Evolutionary conservation across 768 basidiomycete genomes (phyloP).

Genomic region (Mycena epipterygia): DNA sequence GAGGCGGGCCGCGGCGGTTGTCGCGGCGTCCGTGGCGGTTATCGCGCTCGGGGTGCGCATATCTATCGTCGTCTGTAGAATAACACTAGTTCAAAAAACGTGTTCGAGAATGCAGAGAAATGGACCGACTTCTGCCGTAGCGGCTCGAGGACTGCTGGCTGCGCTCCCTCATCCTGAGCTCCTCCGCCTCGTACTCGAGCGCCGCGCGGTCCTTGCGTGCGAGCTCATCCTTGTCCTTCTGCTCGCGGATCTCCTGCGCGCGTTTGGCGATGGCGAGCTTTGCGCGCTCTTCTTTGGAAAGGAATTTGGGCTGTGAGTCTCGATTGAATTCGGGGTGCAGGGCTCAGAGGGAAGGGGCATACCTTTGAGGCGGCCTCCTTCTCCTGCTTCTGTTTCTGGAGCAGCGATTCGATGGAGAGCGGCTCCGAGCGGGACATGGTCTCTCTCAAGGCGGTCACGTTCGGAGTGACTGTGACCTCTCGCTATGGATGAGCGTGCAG

Average conservation of each 20-base stretch:
- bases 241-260: conserved; percentile 82
- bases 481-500: conserved; percentile 14
- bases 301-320: conserved; percentile 85
- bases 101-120: conserved; percentile 30
- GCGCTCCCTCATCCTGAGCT: conserved; percentile 67
- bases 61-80: conserved; percentile 66
- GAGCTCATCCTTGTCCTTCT: conserved; percentile 76
- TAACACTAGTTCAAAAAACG: conserved; percentile 30
- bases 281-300: conserved; percentile 93
- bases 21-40: conserved; percentile 53
- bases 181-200: conserved; percentile 84
- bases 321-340: conserved; percentile 26
- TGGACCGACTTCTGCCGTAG: conserved; percentile 55
- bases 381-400: conserved; percentile 90
- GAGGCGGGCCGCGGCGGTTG: conserved; percentile 44
- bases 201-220: conserved; percentile 72
- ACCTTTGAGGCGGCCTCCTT: conserved; percentile 94
- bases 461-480: neutral
- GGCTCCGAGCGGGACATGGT: conserved; percentile 75
- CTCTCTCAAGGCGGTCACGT: conserved; percentile 1
- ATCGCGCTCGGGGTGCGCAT: conserved; percentile 65
- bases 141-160: conserved; percentile 53
- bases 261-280: conserved; percentile 91
- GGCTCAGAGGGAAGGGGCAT: conserved; percentile 25
- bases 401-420: conserved; percentile 88